A percentile compares a stretch with the other conserved stretches of the same genome.
Conservation (phyloP, 805 yeast species). For the Candida loeiensis region DNA sequence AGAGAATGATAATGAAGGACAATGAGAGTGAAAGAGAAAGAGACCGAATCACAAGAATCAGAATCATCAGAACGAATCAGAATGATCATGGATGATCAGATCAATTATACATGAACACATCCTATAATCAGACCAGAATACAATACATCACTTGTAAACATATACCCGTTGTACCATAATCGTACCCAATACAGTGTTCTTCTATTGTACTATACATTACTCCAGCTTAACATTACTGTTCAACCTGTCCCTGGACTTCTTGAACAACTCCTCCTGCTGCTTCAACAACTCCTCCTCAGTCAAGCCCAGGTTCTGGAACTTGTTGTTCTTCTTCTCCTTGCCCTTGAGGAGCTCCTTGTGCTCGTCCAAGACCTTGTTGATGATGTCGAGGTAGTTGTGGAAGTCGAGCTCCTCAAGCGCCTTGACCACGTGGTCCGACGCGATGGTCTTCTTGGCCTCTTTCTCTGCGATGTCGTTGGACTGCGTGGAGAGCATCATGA, state of each 20-base stretch:
- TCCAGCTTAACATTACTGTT: constrained; percentile 30
- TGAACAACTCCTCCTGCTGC: constrained; percentile 91
- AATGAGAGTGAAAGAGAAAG: not conserved
- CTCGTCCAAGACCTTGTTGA: constrained; percentile 74
- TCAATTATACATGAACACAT: too few species aligned
- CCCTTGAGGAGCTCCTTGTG: constrained; percentile 87
- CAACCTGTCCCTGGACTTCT: constrained; percentile 65
- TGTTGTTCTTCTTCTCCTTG: constrained; percentile 86
- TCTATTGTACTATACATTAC: not conserved
- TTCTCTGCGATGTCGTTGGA: constrained; percentile 94
- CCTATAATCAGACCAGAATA: too few species aligned
- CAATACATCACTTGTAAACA: too few species aligned
- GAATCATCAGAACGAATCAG: too few species aligned
- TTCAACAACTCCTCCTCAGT: constrained; percentile 87
- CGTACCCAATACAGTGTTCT: too few species aligned
- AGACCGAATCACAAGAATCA: too few species aligned
- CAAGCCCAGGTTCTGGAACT: constrained; percentile 88
- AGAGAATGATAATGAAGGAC: not conserved
- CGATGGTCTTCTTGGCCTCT: constrained; percentile 93
- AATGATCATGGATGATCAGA: too few species aligned
- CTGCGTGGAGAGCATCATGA: constrained; percentile 90
- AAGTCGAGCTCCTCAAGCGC: constrained; percentile 88
- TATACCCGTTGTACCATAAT: too few species aligned
- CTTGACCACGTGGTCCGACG: constrained; percentile 90
- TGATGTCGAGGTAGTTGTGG: constrained; percentile 74